A percentile compares a stretch with the other conserved stretches of the same genome.
Conservation (phyloP, 2,329 filamentous ascomycete genomes). For the Blastomyces gilchristii region DNA sequence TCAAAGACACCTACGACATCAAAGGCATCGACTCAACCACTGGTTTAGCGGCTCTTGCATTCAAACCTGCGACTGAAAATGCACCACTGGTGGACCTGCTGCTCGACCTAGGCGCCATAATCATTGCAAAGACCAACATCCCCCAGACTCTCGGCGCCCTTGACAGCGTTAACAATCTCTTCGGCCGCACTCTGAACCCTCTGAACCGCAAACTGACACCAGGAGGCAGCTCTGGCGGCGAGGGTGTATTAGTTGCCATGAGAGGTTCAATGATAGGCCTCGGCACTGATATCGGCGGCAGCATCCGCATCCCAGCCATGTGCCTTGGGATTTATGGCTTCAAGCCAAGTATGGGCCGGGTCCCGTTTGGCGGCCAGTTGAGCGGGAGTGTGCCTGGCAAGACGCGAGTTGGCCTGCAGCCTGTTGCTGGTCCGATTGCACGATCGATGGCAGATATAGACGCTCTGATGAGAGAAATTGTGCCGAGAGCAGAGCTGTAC, state of each 20-base stretch:
- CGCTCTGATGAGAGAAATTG: conserved; percentile 42
- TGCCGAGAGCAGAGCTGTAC: conserved; percentile 46
- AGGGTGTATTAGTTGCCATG: conserved; percentile 51
- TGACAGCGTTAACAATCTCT: conserved; percentile 52
- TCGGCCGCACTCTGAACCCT: conserved; percentile 54
- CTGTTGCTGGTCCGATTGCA: conserved; percentile 35
- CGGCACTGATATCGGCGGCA: conserved; percentile 50
- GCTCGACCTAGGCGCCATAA: conserved; percentile 50
- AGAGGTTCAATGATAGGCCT: conserved; percentile 50
- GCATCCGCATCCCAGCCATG: conserved; percentile 40
- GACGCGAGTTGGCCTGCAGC: conserved; percentile 43
- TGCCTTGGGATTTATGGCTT: conserved; percentile 44
- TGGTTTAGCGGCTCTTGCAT: conserved; percentile 51
- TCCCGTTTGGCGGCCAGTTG: conserved; percentile 46
- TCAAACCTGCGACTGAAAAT: conserved; percentile 47
- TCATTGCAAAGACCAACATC: conserved; percentile 63
- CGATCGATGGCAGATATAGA: conserved; percentile 32
- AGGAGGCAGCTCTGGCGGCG: conserved; percentile 58
- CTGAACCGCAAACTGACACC: conserved; percentile 50
- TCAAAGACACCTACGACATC: conserved; percentile 41
- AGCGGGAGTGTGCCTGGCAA: conserved; percentile 38
- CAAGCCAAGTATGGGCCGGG: conserved; percentile 39
- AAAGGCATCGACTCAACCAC: conserved; percentile 45
- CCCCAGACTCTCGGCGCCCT: conserved; percentile 48
- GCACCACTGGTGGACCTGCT: conserved; percentile 50